Base-by-base conservation (phyloP, 768 basidiomycete genomes). In the Favolaschia claudopus region DNA sequence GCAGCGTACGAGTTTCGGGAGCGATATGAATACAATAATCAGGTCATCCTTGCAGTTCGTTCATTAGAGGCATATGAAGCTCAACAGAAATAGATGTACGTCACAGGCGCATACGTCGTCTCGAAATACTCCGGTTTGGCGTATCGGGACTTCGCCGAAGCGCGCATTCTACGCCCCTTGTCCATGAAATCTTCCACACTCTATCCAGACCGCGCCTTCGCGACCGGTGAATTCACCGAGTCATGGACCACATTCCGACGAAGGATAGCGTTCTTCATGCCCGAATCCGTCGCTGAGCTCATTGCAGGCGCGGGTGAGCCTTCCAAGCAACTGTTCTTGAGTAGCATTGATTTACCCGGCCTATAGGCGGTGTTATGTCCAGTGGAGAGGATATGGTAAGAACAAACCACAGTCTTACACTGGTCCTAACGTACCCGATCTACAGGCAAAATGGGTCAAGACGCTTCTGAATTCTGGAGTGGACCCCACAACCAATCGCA, bases 301-400 rank as follows among this genome's bases (percentile, higher is more conserved):
- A 60, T 66, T 14, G 75, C 78, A 5, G 81, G 80, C 6, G 57
- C 80, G n/a, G n/a, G n/a, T n/a, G n/a, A n/a, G n/a, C n/a, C n/a
- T n/a, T n/a, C n/a, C n/a, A n/a, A n/a, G n/a, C n/a, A n/a, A n/a
- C n/a, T n/a, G n/a, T n/a, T n/a, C n/a, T n/a, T n/a, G n/a, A n/a
- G n/a, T n/a, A n/a, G n/a, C n/a, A n/a, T n/a, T n/a, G n/a, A n/a
- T n/a, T n/a, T n/a, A n/a, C n/a, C n/a, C n/a, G n/a, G n/a, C n/a
- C n/a, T n/a, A n/a, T n/a, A 0, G 79, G 77, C 2, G 82, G 80
- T 1, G 38, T 83, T n/a, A 78, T 81, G 27, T 78, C 81, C 29
- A 79, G 60, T 24, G 72, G 70, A 0, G 55, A 73, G 17, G 82
- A 83, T 32, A 72, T 84, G 76, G 82, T 78, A 28, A 29, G 28